Conservation (phyloP, 2,329 filamentous ascomycete species). For the Apiospora rasikravindrae region DNA sequence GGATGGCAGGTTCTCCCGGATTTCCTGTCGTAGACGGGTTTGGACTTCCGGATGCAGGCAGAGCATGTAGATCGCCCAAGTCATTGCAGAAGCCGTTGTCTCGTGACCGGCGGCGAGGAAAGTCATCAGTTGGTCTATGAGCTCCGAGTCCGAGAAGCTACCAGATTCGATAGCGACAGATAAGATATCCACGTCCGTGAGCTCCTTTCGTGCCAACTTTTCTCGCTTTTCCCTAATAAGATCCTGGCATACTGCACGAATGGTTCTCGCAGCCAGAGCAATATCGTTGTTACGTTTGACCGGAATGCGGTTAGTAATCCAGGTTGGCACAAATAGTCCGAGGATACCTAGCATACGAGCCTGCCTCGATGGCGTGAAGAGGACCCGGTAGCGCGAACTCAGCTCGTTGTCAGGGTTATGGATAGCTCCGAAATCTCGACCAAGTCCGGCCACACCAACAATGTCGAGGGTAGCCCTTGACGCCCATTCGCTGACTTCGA, state of each 20-base stretch:
- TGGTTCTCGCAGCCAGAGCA: constrained; percentile 56
- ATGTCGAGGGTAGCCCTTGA: constrained; percentile 76
- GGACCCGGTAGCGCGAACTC: constrained; percentile 57
- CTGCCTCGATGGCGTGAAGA: constrained; percentile 59
- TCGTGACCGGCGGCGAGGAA: constrained; percentile 52
- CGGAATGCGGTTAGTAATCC: constrained; percentile 68
- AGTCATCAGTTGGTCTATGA: constrained; percentile 49
- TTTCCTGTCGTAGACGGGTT: constrained; percentile 44
- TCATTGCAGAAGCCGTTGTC: constrained; percentile 47
- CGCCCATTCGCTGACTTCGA: constrained; percentile 68
- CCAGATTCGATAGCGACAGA: constrained; percentile 43
- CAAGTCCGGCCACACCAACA: constrained; percentile 74
- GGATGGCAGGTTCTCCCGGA: constrained; percentile 43
- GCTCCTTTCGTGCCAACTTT: constrained; percentile 51
- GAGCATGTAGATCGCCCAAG: constrained; percentile 48
- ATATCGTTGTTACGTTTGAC: constrained; percentile 73
- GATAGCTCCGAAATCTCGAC: constrained; percentile 72
- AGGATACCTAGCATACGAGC: constrained; percentile 63
- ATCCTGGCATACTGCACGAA: constrained; percentile 69
- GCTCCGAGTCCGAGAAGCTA: constrained; percentile 45
- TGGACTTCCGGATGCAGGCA: constrained; percentile 43
- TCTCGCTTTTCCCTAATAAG: constrained; percentile 74
- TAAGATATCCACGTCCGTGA: constrained; percentile 43
- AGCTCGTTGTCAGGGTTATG: constrained; percentile 64
- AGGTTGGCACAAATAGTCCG: constrained; percentile 65